Conservation (phyloP, 805 yeast genomes). For the Metschnikowia lachancei region DNA sequence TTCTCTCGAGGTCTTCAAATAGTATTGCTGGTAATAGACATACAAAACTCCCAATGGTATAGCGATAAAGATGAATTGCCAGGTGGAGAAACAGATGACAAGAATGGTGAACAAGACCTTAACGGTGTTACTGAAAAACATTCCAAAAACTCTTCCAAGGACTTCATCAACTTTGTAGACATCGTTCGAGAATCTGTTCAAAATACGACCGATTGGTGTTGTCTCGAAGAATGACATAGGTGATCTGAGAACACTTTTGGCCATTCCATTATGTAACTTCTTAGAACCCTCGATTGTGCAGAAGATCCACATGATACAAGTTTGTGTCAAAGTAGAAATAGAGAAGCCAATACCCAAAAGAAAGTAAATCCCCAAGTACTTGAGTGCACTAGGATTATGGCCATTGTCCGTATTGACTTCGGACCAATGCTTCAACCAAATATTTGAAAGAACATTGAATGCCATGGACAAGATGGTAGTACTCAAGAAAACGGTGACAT, state of each 20-base stretch:
- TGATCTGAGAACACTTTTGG: conserved; percentile 67
- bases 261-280: conserved; percentile 72
- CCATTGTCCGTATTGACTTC: conserved; percentile 75
- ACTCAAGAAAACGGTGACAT: conserved; percentile 56
- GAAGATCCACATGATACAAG: conserved; percentile 69
- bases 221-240: conserved; percentile 97
- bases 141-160: conserved; percentile 65
- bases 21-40: conserved; percentile 71
- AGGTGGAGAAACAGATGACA: conserved; percentile 84
- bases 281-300: conserved; percentile 84
- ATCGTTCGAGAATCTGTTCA: conserved; percentile 90
- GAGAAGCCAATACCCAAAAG: conserved; percentile 71
- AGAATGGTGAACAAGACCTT: conserved; percentile 71
- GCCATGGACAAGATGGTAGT: conserved; percentile 59
- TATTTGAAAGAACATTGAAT: conserved; percentile 64
- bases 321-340: conserved; percentile 57
- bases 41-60: conserved; percentile 67
- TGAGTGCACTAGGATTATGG: conserved; percentile 66
- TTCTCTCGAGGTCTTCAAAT: conserved; percentile 74
- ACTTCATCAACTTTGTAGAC: conserved; percentile 83
- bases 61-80: conserved; percentile 74
- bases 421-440: conserved; percentile 98
- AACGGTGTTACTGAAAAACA: conserved; percentile 59
- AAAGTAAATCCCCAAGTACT: conserved; percentile 73
- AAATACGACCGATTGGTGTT: conserved; percentile 89